Evolutionary conservation across 768 basidiomycete species (phyloP), one percentile per base, ranked within the genome.

Genomic region (Phaeotremella skinneri): DNA sequence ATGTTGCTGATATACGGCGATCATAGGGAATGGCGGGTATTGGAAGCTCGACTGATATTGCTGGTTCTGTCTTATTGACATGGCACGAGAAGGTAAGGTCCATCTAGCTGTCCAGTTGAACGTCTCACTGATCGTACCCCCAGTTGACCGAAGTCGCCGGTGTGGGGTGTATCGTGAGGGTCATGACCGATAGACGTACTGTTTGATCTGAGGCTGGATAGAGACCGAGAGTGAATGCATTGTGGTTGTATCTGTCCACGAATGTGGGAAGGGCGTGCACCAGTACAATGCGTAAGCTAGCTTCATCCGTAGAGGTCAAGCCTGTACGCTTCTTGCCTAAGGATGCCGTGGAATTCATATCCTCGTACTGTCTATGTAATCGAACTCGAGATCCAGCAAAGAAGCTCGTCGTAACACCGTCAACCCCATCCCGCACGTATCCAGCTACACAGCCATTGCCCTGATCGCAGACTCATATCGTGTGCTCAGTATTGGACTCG

Each of bases 31-130:
- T 96, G 93, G 84, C 81, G 17, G 77, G 82, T 69, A 80, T 81
- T 1, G 85, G 81, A 16, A 81, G 83, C 75, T 82, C 83, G 29
- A 60, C 55, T 17, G 85, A 86, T 62, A 80, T 85, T 56, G 84
- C 81, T 66, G 85, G 85, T 42, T 85, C 84, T 62, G 85, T 87
- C 34, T 78, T 87, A 32, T 77, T 94, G 41, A 88, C 86, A 14
- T 97, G 94, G 94, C 94, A 98, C 73, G 92, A 96, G 77, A 96
- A 94, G 88, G 92, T 92, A 49, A 23, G 82, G 73, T 27, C 2
- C 52, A 4, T 34, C 26, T 16, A 26, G 31, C 9, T 20, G 20
- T 23, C 29, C 29, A 21, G 11, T 20, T 27, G 16, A 13, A 5
- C 49, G 21, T 6, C 43, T 14, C 13, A 30, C 52, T 41, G 48